Base-by-base conservation (phyloP, 2,329 filamentous ascomycete species). In the Ilyonectria mors-panacis region DNA sequence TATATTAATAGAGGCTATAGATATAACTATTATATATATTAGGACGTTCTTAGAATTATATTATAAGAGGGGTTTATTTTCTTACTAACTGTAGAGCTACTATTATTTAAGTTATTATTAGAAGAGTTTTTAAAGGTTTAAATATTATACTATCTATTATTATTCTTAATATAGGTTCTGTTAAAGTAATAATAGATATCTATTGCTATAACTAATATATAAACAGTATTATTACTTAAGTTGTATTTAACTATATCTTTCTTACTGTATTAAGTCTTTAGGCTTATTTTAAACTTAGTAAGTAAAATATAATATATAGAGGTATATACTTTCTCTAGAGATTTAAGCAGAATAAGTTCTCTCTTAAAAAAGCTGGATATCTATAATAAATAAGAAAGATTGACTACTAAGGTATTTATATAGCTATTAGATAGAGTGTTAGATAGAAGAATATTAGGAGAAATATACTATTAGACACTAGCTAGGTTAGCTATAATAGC, bases 71-170 rank as follows among this genome's bases (percentile, higher is more conserved):
- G 13, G 35, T n/a, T n/a, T 35, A 12, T 23, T 13, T 42, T 21
- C 35, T 48, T 48, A 48, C 56, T 15, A n/a, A 8, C 8, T 5
- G 28, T 8, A 30, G 28, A 30, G 28, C 28, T 30, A 8, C 28
- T 8, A 30, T n/a, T 13, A 48, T 26, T 26, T 30, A 42, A 59
- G 30, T 15, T 21, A 13, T 26, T 59, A 4, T 59, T 13, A 37
- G 57, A 33, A 28, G 57, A 59, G 45, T 59, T 59, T 44, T 59
- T 9, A 59, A 59, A 51, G 21, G 57, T 44, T 44, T 28, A 59
- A 33, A 59, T 9, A 50, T 59, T 59, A 6, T 13, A 59, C 44
- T 9, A 59, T 59, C 45, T 59, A 7, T 50, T 17, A 12, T 44
- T 13, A n/a, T 59, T 44, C 57, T 51, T 59, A 4, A 59, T 59